These are phyloP conservation scores for Saturnispora saitoi DNA, from an alignment of 805 yeast species.

Conservation along the genomic window DNA sequence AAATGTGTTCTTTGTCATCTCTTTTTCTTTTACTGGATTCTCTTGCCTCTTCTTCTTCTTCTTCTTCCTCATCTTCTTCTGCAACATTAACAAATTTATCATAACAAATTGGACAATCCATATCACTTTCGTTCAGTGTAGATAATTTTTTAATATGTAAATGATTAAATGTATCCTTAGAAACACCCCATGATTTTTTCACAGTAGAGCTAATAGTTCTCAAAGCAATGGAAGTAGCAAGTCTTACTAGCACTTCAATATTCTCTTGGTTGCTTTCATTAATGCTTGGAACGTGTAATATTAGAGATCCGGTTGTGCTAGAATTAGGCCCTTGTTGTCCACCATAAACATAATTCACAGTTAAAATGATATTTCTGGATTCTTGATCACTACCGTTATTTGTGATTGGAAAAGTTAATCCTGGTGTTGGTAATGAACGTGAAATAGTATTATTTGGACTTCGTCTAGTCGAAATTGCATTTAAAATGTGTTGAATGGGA, in stretches of 20 bases:
- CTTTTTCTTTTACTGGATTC: conserved; percentile 1
- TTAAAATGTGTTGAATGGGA: conserved; percentile 1
- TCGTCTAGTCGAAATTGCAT: background rate
- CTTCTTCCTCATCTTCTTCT: conserved; percentile 9
- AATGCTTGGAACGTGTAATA: conserved; percentile 60
- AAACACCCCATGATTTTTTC: conserved; percentile 43
- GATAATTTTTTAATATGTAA: conserved; percentile 33
- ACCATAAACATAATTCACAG: conserved; percentile 32
- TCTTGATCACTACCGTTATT: conserved; percentile 10
- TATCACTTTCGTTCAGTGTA: conserved; percentile 25
- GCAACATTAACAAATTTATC: conserved; percentile 37
- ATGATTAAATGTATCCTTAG: conserved; percentile 42
- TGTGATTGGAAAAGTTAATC: background rate
- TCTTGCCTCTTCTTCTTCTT: background rate
- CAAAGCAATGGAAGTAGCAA: conserved; percentile 66
- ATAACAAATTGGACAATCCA: conserved; percentile 56
- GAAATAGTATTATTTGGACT: background rate
- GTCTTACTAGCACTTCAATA: conserved; percentile 49
- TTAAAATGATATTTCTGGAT: conserved; percentile 32
- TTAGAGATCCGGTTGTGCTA: conserved; percentile 42
- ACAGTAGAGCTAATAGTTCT: conserved; percentile 48
- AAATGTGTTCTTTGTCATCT: conserved; percentile 5
- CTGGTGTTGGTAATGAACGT: background rate
- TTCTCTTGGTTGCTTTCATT: conserved; percentile 50
- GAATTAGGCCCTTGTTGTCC: conserved; percentile 16